Conservation (phyloP, 306 rosid genomes). For the Rubus idaeus region DNA sequence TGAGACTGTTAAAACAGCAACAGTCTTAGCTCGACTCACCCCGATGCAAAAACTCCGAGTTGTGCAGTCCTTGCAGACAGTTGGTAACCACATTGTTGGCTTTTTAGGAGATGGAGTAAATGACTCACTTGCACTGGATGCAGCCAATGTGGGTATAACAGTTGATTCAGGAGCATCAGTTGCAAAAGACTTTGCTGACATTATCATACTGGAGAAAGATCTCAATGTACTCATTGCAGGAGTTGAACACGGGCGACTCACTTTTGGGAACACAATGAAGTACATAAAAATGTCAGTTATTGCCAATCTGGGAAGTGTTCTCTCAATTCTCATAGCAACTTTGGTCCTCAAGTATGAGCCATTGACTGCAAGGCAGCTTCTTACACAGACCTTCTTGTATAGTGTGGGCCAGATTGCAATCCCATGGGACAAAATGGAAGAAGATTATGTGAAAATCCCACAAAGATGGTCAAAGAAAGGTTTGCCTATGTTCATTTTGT, state of each 20-base stretch:
- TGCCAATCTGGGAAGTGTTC: slow-evolving; percentile 70
- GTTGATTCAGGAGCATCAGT: slow-evolving; percentile 83
- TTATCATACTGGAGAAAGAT: slow-evolving; percentile 80
- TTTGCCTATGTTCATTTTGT: slow-evolving; percentile 61
- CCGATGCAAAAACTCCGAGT: slow-evolving; percentile 78
- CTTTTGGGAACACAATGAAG: slow-evolving; percentile 85
- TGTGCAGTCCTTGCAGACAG: slow-evolving; percentile 71
- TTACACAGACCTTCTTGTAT: slow-evolving; percentile 71
- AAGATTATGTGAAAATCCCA: slow-evolving; percentile 57
- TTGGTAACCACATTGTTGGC: slow-evolving; percentile 67
- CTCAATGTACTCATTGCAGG: slow-evolving; percentile 78
- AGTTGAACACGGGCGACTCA: slow-evolving; percentile 76
- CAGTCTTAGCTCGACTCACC: slow-evolving; percentile 80
- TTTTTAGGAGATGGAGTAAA: slow-evolving; percentile 81
- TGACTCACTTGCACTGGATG: slow-evolving; percentile 77
- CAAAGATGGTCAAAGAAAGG: slow-evolving; percentile 60
- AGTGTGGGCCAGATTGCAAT: slow-evolving; percentile 74
- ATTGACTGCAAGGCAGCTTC: slow-evolving; percentile 63
- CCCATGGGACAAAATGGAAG: slow-evolving; percentile 72
- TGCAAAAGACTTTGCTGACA: slow-evolving; percentile 83
- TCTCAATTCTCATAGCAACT: slow-evolving; percentile 68
- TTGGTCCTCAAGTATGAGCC: slow-evolving; percentile 60
- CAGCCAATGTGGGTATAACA: slow-evolving; percentile 77
- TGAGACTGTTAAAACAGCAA: slow-evolving; percentile 64
- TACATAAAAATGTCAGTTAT: slow-evolving; percentile 77